Evolutionary conservation across 257 asterid species (phyloP).

Genomic region (Rauvolfia tetraphylla): DNA sequence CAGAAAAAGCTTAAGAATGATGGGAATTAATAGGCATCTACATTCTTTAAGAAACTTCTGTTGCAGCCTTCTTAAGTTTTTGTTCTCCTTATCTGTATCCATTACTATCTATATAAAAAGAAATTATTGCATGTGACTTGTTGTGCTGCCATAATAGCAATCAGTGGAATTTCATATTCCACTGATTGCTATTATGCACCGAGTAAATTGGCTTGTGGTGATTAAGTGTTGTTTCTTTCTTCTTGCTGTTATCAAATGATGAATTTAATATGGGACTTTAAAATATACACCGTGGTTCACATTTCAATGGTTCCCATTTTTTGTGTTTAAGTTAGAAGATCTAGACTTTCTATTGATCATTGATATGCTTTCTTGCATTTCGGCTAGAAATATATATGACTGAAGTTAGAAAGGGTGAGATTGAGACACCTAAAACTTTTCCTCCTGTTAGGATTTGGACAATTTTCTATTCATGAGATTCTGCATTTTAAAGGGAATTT

Average conservation of each 20-base stretch:
- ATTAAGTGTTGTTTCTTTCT: not conserved
- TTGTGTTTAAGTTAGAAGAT: not conserved
- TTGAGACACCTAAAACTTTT: not conserved
- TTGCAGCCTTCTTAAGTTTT: not conserved
- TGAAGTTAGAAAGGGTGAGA: not conserved
- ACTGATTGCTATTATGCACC: not conserved
- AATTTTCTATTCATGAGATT: too few species aligned
- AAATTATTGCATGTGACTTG: not conserved
- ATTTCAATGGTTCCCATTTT: not conserved
- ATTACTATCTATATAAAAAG: not conserved
- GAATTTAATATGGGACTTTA: not conserved
- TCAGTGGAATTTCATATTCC: not conserved
- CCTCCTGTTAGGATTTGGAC: not conserved
- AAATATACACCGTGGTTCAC: too few species aligned
- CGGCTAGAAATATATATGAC: not conserved
- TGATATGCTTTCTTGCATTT: not conserved
- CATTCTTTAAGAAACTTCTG: not conserved
- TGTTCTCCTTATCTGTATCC: not conserved
- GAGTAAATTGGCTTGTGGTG: not conserved
- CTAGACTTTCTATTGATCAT: not conserved
- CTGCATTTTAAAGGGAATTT: too few species aligned
- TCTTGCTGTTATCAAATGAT: not conserved
- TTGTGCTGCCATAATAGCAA: not conserved
- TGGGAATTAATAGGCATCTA: not conserved
- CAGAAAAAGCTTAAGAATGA: not conserved